Percentiles rank a stretch among this genome's conserved stretches.
These are phyloP conservation scores for Streptanthus diversifolius DNA, from an alignment of 345 rosid genomes.

Conservation along the genomic window DNA sequence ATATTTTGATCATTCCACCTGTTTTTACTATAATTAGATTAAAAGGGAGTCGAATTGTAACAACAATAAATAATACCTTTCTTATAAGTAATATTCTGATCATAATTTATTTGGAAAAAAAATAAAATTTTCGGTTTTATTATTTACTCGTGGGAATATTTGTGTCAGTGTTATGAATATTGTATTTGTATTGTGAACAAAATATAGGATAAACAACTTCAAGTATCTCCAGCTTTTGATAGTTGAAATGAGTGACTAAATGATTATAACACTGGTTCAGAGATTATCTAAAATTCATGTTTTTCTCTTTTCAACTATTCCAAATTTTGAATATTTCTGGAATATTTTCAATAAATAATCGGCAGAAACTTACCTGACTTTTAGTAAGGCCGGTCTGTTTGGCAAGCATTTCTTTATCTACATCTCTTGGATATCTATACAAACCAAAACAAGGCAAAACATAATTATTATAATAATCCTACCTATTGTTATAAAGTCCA, in stretches of 20 bases:
- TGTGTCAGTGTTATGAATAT: not conserved
- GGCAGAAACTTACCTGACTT: slow-evolving; percentile 53
- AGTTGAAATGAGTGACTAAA: not conserved
- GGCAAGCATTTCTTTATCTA: slow-evolving; percentile 74
- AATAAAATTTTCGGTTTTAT: not conserved
- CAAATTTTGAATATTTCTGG: not conserved
- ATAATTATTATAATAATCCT: not conserved
- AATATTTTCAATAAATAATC: not conserved
- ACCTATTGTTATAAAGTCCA: not conserved
- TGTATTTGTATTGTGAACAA: not conserved
- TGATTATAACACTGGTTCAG: not conserved
- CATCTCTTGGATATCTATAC: slow-evolving; percentile 76
- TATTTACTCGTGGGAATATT: not conserved
- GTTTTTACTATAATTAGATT: not conserved
- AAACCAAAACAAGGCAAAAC: slow-evolving; percentile 6
- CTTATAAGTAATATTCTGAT: not conserved
- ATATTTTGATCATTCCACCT: not conserved
- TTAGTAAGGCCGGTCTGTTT: slow-evolving; percentile 81
- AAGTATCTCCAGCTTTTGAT: not conserved
- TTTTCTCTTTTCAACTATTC: not conserved
- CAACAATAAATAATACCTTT: not conserved
- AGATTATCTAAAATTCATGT: not conserved
- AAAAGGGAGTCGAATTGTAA: not conserved
- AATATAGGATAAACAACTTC: not conserved
- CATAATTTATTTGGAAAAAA: not conserved